Evolutionary conservation across 2,329 filamentous ascomycete species (phyloP), one percentile per base, ranked within the genome.

Genomic region (Domatiomyces globalis): DNA sequence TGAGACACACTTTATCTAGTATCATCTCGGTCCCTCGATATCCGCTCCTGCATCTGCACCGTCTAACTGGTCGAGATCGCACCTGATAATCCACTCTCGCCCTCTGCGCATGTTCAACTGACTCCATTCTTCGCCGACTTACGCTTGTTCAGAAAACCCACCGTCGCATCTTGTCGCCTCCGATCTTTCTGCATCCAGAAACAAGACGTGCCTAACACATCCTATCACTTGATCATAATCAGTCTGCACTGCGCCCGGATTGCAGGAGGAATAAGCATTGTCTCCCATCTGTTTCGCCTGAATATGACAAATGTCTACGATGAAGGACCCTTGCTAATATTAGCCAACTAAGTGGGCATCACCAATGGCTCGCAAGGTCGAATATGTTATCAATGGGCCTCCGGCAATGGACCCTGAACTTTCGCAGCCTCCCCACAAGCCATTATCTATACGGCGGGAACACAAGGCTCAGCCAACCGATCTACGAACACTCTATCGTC

Each of bases 331-430:
- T 45, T 45, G 43, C 19, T 45, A 20, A 45, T 45, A 20, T 10
- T 2, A 45, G 18, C 43, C 22, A 12, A 27, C 43, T n/a, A 45
- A 20, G 43, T 20, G 19, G 22, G 43, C 19, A 27, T 20, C 43
- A 2, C 43, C 45, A 27, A 57, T 55, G 53, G 52, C 54, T 20
- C 56, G 49, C 47, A 55, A 54, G 18, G 51, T 46, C 19, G 53
- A 55, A 49, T 58, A 58, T 39, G 56, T 52, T 22, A 58, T 58
- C 43, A 50, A 55, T 48, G 56, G 56, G 20, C 56, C 56, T 10
- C 50, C 46, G 19, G 48, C 39, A 25, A 22, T 29, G 46, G 27
- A 51, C 49, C 43, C 5, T 54, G 49, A 19, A 48, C 49, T 25
- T 48, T 48, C 10, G 47, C 51, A 15, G 29, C 46, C 12, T 33